A percentile compares a stretch with the other conserved stretches of the same genome.
Evolutionary conservation across 306 rosid species (phyloP).

Genomic region (Hippophae rhamnoides): DNA sequence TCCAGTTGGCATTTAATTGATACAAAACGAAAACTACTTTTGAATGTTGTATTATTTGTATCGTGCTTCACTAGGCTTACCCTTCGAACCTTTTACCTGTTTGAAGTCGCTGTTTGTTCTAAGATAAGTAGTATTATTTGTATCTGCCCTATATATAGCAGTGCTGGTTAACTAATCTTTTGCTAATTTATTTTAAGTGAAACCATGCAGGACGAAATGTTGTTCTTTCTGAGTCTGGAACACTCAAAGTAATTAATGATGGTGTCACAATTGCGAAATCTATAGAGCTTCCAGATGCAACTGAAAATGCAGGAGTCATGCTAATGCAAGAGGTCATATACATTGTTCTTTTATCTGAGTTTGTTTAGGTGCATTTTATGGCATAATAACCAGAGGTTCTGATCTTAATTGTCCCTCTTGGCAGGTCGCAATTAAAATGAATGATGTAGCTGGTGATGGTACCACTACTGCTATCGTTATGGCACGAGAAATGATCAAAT

Average conservation of each 20-base stretch:
- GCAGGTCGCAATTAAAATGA: slow-evolving; percentile 93
- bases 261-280: slow-evolving; percentile 91
- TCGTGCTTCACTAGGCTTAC: too few relatives aligned
- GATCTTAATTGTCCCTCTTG: slow-evolving; percentile 19
- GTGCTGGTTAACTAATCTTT: slow-evolving; percentile 2
- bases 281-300: slow-evolving; percentile 74
- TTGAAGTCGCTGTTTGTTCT: too few relatives aligned
- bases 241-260: slow-evolving; percentile 67
- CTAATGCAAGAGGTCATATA: slow-evolving; percentile 92
- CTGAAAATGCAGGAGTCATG: slow-evolving; percentile 92
- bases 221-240: slow-evolving; percentile 66
- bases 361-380: slow-evolving; percentile 17
- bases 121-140: not conserved
- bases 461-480: slow-evolving; percentile 86
- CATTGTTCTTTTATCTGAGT: slow-evolving; percentile 19
- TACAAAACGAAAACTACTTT: too few relatives aligned
- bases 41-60: too few relatives aligned
- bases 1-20: too few relatives aligned
- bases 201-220: slow-evolving; percentile 77
- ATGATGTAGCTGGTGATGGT: slow-evolving; percentile 92
- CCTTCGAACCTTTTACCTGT: too few relatives aligned
- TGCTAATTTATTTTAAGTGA: slow-evolving; percentile 16
- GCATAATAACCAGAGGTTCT: slow-evolving; percentile 11
- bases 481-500: slow-evolving; percentile 80
- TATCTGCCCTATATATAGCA: slow-evolving; percentile 5